Base-by-base conservation (phyloP, 2,329 filamentous ascomycete species). In the Rhynchosporium graminicola region DNA sequence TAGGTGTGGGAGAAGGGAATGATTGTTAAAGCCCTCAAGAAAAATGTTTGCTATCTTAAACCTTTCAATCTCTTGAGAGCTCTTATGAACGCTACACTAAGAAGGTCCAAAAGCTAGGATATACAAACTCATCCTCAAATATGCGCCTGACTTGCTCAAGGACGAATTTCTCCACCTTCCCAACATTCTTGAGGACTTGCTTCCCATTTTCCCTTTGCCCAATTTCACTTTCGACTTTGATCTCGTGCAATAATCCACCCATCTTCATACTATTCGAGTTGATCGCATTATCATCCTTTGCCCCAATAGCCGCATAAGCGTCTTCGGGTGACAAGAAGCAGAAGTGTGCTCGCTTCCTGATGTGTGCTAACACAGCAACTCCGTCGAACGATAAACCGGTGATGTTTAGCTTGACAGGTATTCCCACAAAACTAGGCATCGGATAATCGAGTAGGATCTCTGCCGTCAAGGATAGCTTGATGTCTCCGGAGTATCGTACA, bases 41-140 rank as follows among this genome's bases (percentile, higher is more conserved):
- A 20, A 31, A 28, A 10, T 26, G 15, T n/a, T 54, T 38, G 26
- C 20, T 13, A 26, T 26, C 20, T 26, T 10, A 48, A 12, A 9
- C 50, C 13, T 12, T 40, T 26, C 38, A 31, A 38, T 20, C 33
- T 38, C 36, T 12, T 12, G 15, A 52, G n/a, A 15, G 13, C 50
- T 52, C 26, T 12, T 10, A 10, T 12, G 20, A 26, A 12, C 36
- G 38, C 69, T 50, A 97, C 50, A 98, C 88, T 71, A 99, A 79
- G 76, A 98, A 97, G 0, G 94, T 98, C 93, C 94, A 98, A 77
- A 96, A 98, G 76, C 93, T 97, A 50, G 95, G 95, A 78, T 96
- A 98, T 65, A 98, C 93, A 78, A 98, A 95, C 76, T 99, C 95
- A 74, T 98, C 95, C 77, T 99, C 95, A 73, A 99, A 98, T 70